Evolutionary conservation across 495 filamentous ascomycete species (phyloP), one percentile per base, ranked within the genome.

Genomic region (Saxophila tyrrhenica): DNA sequence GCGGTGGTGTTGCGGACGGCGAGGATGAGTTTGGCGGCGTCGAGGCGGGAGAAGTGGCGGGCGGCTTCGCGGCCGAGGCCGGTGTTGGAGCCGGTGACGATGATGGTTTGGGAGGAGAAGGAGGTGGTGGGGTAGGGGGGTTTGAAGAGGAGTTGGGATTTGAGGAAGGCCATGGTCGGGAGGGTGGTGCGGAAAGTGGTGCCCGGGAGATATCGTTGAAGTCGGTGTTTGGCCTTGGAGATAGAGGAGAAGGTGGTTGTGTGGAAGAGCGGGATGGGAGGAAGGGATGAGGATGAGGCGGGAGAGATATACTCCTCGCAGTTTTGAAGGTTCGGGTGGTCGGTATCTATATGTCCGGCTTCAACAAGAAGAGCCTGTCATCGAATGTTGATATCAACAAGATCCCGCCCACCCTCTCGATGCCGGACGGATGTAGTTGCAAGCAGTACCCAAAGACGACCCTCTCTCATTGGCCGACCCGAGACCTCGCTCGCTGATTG

Each of bases 21-120:
- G 23, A 66, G 53, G 55, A 66, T 66, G 17, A 66, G 43, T 53
- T 60, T 57, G 1, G 48, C 20, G 3, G 58, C 58, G 50, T 38
- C 23, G 2, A 60, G 55, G 32, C 48, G 58, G 11, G 39, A 42
- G 21, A 60, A 44, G 50, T 64, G 56, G 23, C 42, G 25, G n/a
- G 58, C 52, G 41, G 64, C 64, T 59, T 66, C 61, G 17, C 19
- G 21, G 13, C 64, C 64, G 0, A 66, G 59, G 7, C 78, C 76
- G 9, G 57, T 60, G 52, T 78, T 81, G 24, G 73, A 63, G 5
- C 78, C 78, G 0, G 78, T 76, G 10, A 80, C 68, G 25, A 81
- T 70, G 42, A 77, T 65, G 1, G 73, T 80, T 51, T 78, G 62
- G 42, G 63, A 65, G 2, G 58, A 49, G 54, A 64, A 62, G 49